A percentile compares a stretch with the other conserved stretches of the same genome.
Evolutionary conservation across 176 grass and related monocot species (phyloP).

Genomic region (Triticum dicoccoides): DNA sequence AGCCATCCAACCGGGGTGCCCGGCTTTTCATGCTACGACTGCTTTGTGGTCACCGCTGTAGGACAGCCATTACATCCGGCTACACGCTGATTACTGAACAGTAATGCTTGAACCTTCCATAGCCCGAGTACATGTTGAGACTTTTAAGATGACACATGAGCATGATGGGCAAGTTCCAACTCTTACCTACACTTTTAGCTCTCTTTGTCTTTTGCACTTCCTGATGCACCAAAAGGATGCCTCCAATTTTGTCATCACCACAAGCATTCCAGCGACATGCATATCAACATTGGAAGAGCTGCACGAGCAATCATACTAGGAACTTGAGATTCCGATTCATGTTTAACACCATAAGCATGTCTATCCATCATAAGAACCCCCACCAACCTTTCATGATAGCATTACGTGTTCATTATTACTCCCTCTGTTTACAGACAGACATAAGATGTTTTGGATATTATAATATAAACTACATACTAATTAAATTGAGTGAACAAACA

Average conservation of each 20-base stretch:
- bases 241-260: constrained; percentile 7
- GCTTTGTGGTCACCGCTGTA: background rate
- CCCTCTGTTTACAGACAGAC: too few relatives aligned
- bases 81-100: background rate
- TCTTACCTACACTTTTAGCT: constrained; percentile 16
- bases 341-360: background rate
- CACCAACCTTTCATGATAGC: background rate
- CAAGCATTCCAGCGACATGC: constrained; percentile 5
- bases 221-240: constrained; percentile 20
- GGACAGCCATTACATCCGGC: background rate
- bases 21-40: too few relatives aligned
- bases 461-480: too few relatives aligned
- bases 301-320: background rate
- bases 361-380: background rate
- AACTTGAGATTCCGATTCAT: background rate
- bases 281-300: constrained; percentile 1
- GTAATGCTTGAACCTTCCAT: too few relatives aligned
- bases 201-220: constrained; percentile 27
- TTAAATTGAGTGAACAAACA: too few relatives aligned
- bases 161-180: constrained; percentile 21
- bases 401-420: background rate
- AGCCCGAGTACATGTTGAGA: background rate
- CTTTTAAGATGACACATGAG: constrained; percentile 17
- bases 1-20: too few relatives aligned
- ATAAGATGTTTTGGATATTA: too few relatives aligned